Evolutionary conservation across 2,329 filamentous ascomycete genomes (phyloP).

Genomic region (Ophiostoma pallidulum): DNA sequence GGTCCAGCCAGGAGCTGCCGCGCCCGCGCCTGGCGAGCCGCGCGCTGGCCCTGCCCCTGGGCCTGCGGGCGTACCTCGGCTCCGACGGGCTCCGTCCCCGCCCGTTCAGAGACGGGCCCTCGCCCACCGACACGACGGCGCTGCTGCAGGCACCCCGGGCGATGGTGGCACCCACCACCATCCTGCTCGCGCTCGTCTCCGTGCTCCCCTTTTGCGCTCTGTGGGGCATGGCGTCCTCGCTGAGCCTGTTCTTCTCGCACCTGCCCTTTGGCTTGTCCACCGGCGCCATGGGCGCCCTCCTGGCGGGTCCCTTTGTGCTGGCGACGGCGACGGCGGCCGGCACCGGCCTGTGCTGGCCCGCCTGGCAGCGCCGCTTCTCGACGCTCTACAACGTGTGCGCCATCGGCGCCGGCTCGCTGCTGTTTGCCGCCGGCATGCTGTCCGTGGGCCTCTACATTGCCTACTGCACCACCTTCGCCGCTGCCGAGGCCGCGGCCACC

Average conservation of each 20-base stretch:
- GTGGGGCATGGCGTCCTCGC: slow-evolving; percentile 36
- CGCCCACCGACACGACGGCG: slow-evolving; percentile 12
- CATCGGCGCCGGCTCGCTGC: slow-evolving; percentile 17
- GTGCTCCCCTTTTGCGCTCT: slow-evolving; percentile 37
- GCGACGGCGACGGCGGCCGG: slow-evolving; percentile 25
- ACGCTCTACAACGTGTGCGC: slow-evolving; percentile 17
- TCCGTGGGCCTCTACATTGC: slow-evolving; percentile 36
- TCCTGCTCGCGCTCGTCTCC: slow-evolving; percentile 36
- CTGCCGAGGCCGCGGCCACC: slow-evolving; percentile 9
- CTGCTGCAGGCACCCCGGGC: slow-evolving; percentile 39
- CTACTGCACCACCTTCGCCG: slow-evolving; percentile 25
- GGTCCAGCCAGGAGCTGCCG: slow-evolving; percentile 21
- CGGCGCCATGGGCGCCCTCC: slow-evolving; percentile 33
- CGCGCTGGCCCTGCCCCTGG: too few species aligned
- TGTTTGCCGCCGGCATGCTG: slow-evolving; percentile 34
- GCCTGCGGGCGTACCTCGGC: slow-evolving; percentile 29
- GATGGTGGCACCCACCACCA: slow-evolving; percentile 39
- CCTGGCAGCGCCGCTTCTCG: slow-evolving; percentile 20
- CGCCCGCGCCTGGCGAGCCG: slow-evolving; percentile 21
- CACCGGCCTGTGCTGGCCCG: slow-evolving; percentile 23
- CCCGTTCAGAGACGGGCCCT: slow-evolving; percentile 10
- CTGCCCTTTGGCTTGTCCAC: slow-evolving; percentile 34
- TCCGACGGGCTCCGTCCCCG: slow-evolving; percentile 11
- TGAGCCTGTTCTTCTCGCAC: slow-evolving; percentile 38
- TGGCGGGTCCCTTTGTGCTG: slow-evolving; percentile 35